A percentile compares a stretch with the other conserved stretches of the same genome.
These are phyloP conservation scores for Ustilago nuda DNA, from an alignment of 1,284 basidiomycete species.

Conservation along the genomic window DNA sequence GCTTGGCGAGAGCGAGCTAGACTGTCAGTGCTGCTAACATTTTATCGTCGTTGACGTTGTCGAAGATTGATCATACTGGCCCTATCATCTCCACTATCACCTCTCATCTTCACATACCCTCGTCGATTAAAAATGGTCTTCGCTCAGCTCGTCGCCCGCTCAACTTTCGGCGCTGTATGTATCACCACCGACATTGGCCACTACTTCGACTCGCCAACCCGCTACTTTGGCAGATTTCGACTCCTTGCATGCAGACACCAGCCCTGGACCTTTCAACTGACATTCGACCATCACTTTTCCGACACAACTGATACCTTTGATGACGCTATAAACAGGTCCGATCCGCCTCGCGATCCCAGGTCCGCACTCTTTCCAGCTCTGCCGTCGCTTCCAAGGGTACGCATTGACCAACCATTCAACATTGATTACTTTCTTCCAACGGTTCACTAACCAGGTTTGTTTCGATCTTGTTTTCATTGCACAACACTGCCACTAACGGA, in stretches of 20 bases:
- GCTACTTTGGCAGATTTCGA: slow-evolving; percentile 4
- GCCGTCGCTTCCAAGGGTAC: slow-evolving; percentile 63
- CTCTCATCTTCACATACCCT: slow-evolving; percentile 3
- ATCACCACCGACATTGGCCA: slow-evolving; percentile 5
- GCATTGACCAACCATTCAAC: slow-evolving; percentile 24
- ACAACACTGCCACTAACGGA: neutral
- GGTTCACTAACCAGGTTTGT: slow-evolving; percentile 10
- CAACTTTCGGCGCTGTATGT: slow-evolving; percentile 53
- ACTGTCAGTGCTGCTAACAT: slow-evolving; percentile 1
- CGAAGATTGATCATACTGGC: neutral
- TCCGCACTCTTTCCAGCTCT: slow-evolving; percentile 64
- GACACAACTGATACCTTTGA: neutral
- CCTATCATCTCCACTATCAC: slow-evolving; percentile 16
- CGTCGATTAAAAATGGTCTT: slow-evolving; percentile 33
- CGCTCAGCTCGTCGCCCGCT: slow-evolving; percentile 43
- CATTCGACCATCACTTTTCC: slow-evolving; percentile 1
- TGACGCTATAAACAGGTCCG: slow-evolving; percentile 40
- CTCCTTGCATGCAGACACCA: neutral
- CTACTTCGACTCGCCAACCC: neutral
- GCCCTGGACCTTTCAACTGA: slow-evolving; percentile 23
- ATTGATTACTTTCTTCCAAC: neutral
- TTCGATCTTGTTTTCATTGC: neutral
- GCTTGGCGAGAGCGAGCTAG: slow-evolving; percentile 6
- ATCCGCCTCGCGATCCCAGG: slow-evolving; percentile 49
- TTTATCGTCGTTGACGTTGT: slow-evolving; percentile 7